Evolutionary conservation across 2,329 filamentous ascomycete species (phyloP).

Genomic region (Tolypocladium endophyticum): DNA sequence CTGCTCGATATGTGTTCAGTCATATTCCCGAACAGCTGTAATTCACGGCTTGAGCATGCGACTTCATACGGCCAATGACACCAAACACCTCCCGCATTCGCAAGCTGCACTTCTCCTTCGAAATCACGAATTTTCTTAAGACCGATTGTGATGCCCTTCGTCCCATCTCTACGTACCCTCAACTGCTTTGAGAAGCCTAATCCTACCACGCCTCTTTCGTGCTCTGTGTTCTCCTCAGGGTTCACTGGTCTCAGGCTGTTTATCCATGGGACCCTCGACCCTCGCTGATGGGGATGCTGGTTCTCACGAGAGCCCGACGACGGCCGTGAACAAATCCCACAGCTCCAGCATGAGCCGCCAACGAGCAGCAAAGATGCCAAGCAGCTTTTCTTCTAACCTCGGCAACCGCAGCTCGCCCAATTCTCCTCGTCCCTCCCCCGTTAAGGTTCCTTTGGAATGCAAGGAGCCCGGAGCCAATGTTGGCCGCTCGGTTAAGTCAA

Average conservation of each 20-base stretch:
- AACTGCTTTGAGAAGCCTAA: neutral
- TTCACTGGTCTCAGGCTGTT: neutral
- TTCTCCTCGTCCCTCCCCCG: neutral
- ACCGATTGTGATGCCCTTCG: neutral
- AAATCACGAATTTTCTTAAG: neutral
- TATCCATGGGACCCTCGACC: neutral
- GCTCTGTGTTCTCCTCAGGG: neutral
- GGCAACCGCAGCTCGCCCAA: constrained; percentile 7
- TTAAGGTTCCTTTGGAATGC: neutral
- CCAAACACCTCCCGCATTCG: neutral
- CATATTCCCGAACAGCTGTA: neutral
- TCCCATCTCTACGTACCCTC: neutral
- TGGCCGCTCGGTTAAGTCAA: constrained; percentile 17
- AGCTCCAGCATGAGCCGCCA: constrained; percentile 7
- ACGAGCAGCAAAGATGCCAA: constrained; percentile 10
- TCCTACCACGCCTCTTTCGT: neutral
- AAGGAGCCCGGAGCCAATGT: neutral
- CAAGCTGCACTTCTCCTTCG: neutral
- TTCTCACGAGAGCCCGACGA: neutral
- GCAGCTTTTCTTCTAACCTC: constrained; percentile 19
- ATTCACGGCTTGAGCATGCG: neutral
- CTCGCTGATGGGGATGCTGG: neutral
- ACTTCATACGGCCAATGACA: neutral
- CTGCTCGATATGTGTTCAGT: neutral
- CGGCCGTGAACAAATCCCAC: neutral